These are phyloP conservation scores for Hevea brasiliensis DNA, from an alignment of 345 rosid genomes.

Conservation along the genomic window DNA sequence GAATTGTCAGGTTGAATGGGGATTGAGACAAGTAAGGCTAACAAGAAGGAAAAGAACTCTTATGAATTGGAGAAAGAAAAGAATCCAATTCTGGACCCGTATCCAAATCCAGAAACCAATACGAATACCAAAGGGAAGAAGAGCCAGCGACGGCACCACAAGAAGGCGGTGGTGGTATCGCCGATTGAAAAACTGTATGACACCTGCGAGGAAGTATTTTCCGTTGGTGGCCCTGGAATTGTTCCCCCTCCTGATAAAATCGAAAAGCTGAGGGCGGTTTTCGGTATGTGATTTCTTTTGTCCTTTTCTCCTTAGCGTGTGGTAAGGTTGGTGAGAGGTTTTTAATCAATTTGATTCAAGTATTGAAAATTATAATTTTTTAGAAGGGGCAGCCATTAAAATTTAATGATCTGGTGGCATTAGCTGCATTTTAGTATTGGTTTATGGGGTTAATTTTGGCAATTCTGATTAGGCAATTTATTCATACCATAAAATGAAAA, in stretches of 20 bases:
- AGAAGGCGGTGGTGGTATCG: slow-evolving; percentile 18
- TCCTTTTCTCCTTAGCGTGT: not conserved
- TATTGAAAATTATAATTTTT: too few species aligned
- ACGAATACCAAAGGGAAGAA: slow-evolving; percentile 29
- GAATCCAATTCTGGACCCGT: too few species aligned
- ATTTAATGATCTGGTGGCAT: too few species aligned
- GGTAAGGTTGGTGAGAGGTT: not conserved
- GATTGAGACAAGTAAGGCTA: slow-evolving; percentile 44
- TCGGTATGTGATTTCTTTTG: too few species aligned
- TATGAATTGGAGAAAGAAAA: too few species aligned
- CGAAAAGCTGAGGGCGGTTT: too few species aligned
- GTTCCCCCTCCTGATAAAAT: too few species aligned
- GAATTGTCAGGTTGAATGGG: slow-evolving; percentile 71
- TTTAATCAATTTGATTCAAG: not conserved
- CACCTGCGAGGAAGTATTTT: slow-evolving; percentile 75
- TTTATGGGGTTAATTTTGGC: too few species aligned
- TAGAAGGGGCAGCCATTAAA: too few species aligned
- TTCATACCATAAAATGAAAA: not conserved
- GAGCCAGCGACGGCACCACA: slow-evolving; percentile 32
- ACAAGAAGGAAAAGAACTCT: slow-evolving; percentile 39
- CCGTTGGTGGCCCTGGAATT: slow-evolving; percentile 35
- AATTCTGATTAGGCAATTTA: not conserved
- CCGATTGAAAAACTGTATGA: slow-evolving; percentile 65
- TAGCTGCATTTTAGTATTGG: too few species aligned
- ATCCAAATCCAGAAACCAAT: too few species aligned